A percentile compares a stretch with the other conserved stretches of the same genome.
Conservation (phyloP, 2,329 filamentous ascomycete species). For the Sporothrix schenckii region DNA sequence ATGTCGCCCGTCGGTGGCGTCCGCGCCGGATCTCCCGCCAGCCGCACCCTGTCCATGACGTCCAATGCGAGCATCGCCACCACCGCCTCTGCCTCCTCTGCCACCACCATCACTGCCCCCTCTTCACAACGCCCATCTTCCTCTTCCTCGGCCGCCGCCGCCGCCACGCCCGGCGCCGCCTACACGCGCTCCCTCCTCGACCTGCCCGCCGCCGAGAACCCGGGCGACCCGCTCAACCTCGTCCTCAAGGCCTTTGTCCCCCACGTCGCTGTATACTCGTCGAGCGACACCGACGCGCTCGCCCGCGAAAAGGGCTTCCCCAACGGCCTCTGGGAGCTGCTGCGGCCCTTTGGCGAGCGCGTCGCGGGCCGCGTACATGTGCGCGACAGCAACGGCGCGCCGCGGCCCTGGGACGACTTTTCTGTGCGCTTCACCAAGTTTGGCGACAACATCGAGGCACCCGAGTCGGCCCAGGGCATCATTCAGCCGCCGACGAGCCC, state of each 20-base stretch:
- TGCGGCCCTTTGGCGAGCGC: constrained; percentile 88
- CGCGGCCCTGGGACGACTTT: constrained; percentile 84
- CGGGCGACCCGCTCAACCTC: constrained; percentile 48
- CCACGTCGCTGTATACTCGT: constrained; percentile 84
- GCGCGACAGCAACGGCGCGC: constrained; percentile 84
- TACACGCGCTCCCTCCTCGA: constrained; percentile 47
- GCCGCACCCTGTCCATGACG: constrained; percentile 55
- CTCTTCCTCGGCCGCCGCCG: constrained; percentile 41
- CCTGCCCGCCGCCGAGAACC: constrained; percentile 29
- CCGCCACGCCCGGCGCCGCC: constrained; percentile 41
- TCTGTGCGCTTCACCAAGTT: constrained; percentile 81
- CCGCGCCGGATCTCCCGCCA: constrained; percentile 52
- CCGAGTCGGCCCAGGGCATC: constrained; percentile 47
- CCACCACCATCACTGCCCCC: background rate
- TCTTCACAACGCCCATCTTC: background rate
- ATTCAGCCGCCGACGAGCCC: constrained; percentile 39
- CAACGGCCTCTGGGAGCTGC: constrained; percentile 77
- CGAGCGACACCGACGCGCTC: constrained; percentile 79
- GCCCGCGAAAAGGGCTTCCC: constrained; percentile 81
- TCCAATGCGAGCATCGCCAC: constrained; percentile 39
- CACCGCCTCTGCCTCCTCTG: background rate
- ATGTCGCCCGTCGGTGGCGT: constrained; percentile 63
- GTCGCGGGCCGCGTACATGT: constrained; percentile 87
- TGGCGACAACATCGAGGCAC: constrained; percentile 59
- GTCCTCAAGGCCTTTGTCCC: constrained; percentile 87